Percentiles rank a stretch among this genome's conserved stretches.
Conservation (phyloP, 148 eudicot genomes). For the Amaranthus palmeri region DNA sequence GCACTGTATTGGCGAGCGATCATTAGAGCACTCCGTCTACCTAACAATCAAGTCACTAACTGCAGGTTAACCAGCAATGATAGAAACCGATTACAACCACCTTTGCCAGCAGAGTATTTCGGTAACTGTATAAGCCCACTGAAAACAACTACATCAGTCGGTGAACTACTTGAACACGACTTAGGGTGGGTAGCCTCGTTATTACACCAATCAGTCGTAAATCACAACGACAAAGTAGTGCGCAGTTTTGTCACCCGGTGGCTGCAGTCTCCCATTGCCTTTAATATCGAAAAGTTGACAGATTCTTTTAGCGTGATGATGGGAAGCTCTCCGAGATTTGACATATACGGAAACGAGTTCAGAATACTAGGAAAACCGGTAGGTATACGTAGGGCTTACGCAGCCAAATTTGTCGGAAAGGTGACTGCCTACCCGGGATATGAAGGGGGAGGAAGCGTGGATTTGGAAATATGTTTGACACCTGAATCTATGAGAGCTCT, state of each 20-base stretch:
- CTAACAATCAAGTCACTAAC: constrained; percentile 35
- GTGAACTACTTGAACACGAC: constrained; percentile 41
- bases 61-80: constrained; percentile 59
- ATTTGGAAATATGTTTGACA: constrained; percentile 61
- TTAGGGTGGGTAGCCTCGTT: constrained; percentile 48
- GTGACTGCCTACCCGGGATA: constrained; percentile 54
- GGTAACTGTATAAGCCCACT: constrained; percentile 52
- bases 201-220: constrained; percentile 37
- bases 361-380: constrained; percentile 57
- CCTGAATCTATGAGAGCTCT: constrained; percentile 53
- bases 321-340: constrained; percentile 70
- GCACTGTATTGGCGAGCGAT: constrained; percentile 73
- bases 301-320: constrained; percentile 39
- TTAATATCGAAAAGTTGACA: not conserved
- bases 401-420: constrained; percentile 57
- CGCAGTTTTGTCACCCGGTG: constrained; percentile 2
- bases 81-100: constrained; percentile 54
- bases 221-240: constrained; percentile 30
- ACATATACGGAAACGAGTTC: constrained; percentile 74
- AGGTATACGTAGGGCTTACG: constrained; percentile 56
- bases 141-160: constrained; percentile 18
- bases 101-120: constrained; percentile 49
- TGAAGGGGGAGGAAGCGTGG: constrained; percentile 57
- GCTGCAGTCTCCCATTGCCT: constrained; percentile 10
- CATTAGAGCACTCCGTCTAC: constrained; percentile 41